Evolutionary conservation across 768 basidiomycete species (phyloP).

Genomic region (Punctularia strigosozonata): DNA sequence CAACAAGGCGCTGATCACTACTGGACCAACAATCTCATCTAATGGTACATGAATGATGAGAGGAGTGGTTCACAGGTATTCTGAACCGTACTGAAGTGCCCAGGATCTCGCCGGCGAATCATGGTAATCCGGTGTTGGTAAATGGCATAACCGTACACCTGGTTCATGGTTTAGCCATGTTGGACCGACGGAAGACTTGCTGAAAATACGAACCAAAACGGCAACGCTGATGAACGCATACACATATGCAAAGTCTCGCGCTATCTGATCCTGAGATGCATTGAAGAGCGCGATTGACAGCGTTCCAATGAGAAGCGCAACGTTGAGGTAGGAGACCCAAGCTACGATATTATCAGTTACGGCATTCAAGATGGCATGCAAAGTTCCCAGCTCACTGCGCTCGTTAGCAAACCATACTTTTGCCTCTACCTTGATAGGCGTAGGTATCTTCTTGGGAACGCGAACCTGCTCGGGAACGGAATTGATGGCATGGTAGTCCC

Average conservation of each 20-base stretch:
- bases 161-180: neutral
- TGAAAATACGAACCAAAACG: constrained; percentile 35
- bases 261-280: constrained; percentile 56
- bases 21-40: constrained; percentile 79
- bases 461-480: constrained; percentile 49
- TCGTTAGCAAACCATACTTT: constrained; percentile 99
- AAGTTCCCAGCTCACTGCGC: constrained; percentile 46
- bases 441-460: constrained; percentile 73
- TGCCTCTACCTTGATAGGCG: constrained; percentile 77
- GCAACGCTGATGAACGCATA: constrained; percentile 75
- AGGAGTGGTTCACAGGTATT: too few relatives aligned
- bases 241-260: constrained; percentile 65
- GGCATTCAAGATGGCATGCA: neutral
- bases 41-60: too few relatives aligned
- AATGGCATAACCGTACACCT: constrained; percentile 79
- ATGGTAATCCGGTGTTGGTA: constrained; percentile 85
- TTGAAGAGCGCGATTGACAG: constrained; percentile 86
- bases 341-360: constrained; percentile 29
- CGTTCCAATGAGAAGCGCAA: constrained; percentile 72
- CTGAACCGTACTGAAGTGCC: constrained; percentile 62
- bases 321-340: constrained; percentile 89
- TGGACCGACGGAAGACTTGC: neutral
- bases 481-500: constrained; percentile 71
- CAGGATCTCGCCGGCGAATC: constrained; percentile 83
- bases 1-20: constrained; percentile 69